Evolutionary conservation across 2,329 filamentous ascomycete genomes (phyloP).

Genomic region (Curvularia verruculosa): DNA sequence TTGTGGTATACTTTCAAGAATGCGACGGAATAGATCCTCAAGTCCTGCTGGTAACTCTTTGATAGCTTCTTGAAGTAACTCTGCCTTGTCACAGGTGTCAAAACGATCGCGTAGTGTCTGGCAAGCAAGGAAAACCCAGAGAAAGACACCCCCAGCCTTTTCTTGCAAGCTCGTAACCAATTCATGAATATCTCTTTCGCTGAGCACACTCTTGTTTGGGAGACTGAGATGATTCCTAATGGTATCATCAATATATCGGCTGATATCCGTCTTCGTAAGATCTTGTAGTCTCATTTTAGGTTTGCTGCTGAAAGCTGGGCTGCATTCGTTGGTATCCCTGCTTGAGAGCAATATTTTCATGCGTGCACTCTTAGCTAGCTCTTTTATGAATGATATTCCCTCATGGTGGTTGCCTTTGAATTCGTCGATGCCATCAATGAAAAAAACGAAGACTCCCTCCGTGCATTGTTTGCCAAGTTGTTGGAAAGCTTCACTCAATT

Average conservation of each 20-base stretch:
- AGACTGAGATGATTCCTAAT: not conserved
- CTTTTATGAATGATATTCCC: not conserved
- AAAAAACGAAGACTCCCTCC: not conserved
- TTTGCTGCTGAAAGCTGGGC: not conserved
- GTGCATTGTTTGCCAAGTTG: not conserved
- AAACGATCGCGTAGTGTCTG: not conserved
- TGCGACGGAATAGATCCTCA: not conserved
- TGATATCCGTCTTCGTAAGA: not conserved
- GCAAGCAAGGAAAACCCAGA: conserved; percentile 6
- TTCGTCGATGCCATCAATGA: conserved; percentile 8
- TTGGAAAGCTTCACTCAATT: not conserved
- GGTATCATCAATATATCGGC: not conserved
- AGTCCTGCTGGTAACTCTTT: not conserved
- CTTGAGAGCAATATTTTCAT: conserved; percentile 3
- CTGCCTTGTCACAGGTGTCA: not conserved
- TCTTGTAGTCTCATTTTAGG: not conserved
- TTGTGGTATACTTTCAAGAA: not conserved
- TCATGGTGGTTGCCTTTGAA: conserved; percentile 2
- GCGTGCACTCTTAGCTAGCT: not conserved
- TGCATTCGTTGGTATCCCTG: not conserved
- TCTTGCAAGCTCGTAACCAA: not conserved
- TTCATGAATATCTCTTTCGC: not conserved
- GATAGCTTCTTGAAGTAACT: not conserved
- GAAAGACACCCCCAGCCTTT: conserved; percentile 2
- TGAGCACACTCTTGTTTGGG: not conserved